Conservation (phyloP, 2,329 filamentous ascomycete genomes). For the Pseudogymnoascus sp. region DNA sequence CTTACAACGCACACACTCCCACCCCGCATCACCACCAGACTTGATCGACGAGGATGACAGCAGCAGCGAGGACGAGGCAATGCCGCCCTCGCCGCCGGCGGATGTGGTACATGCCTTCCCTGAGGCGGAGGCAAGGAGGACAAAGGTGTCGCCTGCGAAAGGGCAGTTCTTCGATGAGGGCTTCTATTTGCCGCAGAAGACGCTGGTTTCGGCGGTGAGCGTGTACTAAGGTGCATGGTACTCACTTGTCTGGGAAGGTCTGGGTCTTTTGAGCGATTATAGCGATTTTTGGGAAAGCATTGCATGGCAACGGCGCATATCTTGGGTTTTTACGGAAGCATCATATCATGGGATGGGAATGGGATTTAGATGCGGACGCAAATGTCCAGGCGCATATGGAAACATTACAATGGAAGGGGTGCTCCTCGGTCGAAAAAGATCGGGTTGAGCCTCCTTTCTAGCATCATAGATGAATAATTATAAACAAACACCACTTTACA, state of each 20-base stretch:
- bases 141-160: conserved; percentile 21
- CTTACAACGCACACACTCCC: conserved; percentile 60
- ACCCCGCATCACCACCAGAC: conserved; percentile 56
- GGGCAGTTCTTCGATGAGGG: conserved; percentile 39
- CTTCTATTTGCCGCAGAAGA: conserved; percentile 37
- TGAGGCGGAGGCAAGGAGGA: conserved; percentile 24
- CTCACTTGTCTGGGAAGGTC: neutral
- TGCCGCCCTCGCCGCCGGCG: conserved; percentile 49
- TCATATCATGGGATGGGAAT: neutral
- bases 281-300: neutral
- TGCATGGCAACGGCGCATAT: neutral
- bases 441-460: neutral
- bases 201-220: conserved; percentile 35
- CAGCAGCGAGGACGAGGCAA: conserved; percentile 60
- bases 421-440: neutral
- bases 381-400: neutral
- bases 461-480: neutral
- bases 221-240: conserved; percentile 31
- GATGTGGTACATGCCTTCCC: conserved; percentile 48
- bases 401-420: neutral
- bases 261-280: neutral
- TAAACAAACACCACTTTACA: neutral
- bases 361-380: neutral
- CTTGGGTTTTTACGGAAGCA: neutral
- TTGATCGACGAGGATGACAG: conserved; percentile 59